Conservation (phyloP, 345 rosid species). For the Clarkia xantiana region DNA sequence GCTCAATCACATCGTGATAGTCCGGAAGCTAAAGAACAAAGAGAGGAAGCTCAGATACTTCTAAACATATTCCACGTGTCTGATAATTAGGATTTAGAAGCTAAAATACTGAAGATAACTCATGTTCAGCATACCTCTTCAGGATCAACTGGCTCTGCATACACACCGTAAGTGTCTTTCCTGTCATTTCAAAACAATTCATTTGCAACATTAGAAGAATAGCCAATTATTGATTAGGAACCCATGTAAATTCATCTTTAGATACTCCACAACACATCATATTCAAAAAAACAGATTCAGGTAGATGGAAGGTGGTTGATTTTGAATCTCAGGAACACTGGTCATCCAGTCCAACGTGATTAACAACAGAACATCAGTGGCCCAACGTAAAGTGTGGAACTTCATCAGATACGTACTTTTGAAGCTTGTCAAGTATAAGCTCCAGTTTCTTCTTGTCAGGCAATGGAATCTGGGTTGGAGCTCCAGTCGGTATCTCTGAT, state of each 20-base stretch:
- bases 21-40: constrained; percentile 57
- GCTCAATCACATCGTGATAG: constrained; percentile 60
- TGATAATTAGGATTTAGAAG: too few relatives aligned
- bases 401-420: constrained; percentile 40
- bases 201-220: neutral
- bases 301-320: too few relatives aligned
- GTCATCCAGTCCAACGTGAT: too few relatives aligned
- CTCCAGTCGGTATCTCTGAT: constrained; percentile 35
- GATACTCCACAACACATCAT: neutral
- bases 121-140: constrained; percentile 50
- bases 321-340: too few relatives aligned
- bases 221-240: too few relatives aligned
- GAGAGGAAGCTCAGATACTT: constrained; percentile 3
- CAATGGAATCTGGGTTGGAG: constrained; percentile 28
- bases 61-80: too few relatives aligned
- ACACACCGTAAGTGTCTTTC: constrained; percentile 92
- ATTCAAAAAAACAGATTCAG: too few relatives aligned
- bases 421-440: constrained; percentile 84
- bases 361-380: too few relatives aligned
- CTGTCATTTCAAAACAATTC: constrained; percentile 28
- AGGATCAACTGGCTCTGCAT: constrained; percentile 88
- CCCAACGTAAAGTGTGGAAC: neutral
- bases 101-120: neutral
- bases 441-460: constrained; percentile 72
- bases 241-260: neutral